Evolutionary conservation across 768 basidiomycete genomes (phyloP), one percentile per base, ranked within the genome.

Genomic region (Xerocomellus intermedius): DNA sequence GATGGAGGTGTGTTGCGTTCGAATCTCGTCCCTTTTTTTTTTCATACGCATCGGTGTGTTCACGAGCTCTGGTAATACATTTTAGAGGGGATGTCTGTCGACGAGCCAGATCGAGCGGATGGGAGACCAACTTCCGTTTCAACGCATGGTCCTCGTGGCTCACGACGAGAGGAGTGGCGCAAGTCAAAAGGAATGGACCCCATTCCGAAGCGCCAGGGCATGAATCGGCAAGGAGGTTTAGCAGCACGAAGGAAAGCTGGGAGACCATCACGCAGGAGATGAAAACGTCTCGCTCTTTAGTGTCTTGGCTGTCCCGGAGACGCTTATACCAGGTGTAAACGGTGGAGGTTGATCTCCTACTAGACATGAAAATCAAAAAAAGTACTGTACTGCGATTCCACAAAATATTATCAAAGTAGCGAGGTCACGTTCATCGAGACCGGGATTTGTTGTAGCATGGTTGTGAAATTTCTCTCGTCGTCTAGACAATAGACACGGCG

Each of bases 161-260:
- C 89, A 45, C 77, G 93, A 56, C 78, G 89, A 58, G 92, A 93
- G 67, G 78, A 84, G 60, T 95, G 93, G 93, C 76, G 91, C 67
- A 74, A 73, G 52, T 86, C 91, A 22, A 95, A 93, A 68, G 93
- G 93, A 30, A 64, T 90, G 70, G 65, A 75, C 8, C 72, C 83
- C 24, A 68, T 80, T 59, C 76, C 81, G 8, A 76, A 75, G 56
- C 67, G 77, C 9, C 75, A 68, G 38, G 82, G 80, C 33, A 79
- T 85, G 78, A 90, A 89, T 64, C 79, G 84, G 36, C 86, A 90
- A 66, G 89, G 87, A 32, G 74, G 73, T 13, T 52, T 82, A 16
- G 82, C 81, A 38, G 86, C 79, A 33, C 75, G 79, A 50, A 77
- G 85, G 60, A 88, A 84, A 70, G 77, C 89, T 38, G 89, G 89